A percentile compares a stretch with the other conserved stretches of the same genome.
phyloP scores from a whole-genome alignment of 2,329 filamentous ascomycete genomes.

The Alternaria alternata region DNA sequence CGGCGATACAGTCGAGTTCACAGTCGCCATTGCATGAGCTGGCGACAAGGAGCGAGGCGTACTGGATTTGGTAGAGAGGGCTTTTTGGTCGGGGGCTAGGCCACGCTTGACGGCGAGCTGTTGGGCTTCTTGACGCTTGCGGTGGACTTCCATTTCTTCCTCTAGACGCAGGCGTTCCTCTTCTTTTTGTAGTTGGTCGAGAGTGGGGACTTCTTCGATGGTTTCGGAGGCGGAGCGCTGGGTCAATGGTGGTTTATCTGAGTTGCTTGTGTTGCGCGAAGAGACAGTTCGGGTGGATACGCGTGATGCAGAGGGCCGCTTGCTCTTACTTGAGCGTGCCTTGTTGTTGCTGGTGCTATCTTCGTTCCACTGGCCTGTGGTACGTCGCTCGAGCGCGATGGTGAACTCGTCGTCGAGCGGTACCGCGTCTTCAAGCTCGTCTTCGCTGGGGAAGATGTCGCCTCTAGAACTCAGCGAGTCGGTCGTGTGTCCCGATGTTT shows the following conservation, averaged over 20 bases:
- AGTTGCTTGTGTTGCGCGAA: constrained; percentile 54
- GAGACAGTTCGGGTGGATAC: constrained; percentile 56
- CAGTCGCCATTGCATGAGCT: constrained; percentile 16
- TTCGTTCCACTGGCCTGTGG: constrained; percentile 66
- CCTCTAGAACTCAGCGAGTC: constrained; percentile 88
- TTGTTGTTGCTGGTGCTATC: constrained; percentile 74
- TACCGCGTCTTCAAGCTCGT: constrained; percentile 86
- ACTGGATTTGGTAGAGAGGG: constrained; percentile 13
- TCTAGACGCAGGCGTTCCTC: constrained; percentile 62
- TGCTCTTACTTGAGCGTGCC: constrained; percentile 57
- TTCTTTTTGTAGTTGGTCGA: constrained; percentile 65
- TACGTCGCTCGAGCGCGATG: constrained; percentile 77
- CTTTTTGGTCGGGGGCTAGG: constrained; percentile 47
- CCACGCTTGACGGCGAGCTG: constrained; percentile 64
- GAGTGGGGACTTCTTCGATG: constrained; percentile 54
- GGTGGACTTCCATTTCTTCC: constrained; percentile 64
- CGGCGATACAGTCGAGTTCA: constrained; percentile 24
- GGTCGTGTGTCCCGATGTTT: constrained; percentile 79
- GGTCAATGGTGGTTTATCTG: constrained; percentile 30
- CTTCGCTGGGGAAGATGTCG: constrained; percentile 90
- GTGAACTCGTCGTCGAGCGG: constrained; percentile 92
- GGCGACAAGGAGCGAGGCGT: constrained; percentile 23
- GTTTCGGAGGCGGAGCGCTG: constrained; percentile 32
- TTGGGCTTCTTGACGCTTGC: constrained; percentile 63
- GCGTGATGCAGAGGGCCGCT: constrained; percentile 57